Conservation (phyloP, 2,329 filamentous ascomycete species). For the Periconia sp. region DNA sequence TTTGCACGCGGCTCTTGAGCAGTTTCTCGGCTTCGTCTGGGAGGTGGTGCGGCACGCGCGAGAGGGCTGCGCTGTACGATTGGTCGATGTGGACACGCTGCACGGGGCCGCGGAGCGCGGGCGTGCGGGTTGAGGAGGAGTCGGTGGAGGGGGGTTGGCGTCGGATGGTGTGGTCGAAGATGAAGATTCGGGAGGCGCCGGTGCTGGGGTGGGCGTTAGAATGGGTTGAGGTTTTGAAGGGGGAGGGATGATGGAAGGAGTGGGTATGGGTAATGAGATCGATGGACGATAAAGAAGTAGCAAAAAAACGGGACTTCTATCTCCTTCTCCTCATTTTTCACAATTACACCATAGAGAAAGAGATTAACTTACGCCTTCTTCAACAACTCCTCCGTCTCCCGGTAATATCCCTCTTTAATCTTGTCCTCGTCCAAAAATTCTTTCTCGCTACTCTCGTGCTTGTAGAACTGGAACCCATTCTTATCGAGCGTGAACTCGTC, state of each 20-base stretch:
- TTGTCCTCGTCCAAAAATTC: slow-evolving; percentile 39
- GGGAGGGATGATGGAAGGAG: neutral
- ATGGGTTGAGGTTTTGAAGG: too few species aligned
- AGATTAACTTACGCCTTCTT: slow-evolving; percentile 37
- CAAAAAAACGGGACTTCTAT: too few species aligned
- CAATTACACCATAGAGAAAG: neutral
- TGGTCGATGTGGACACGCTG: slow-evolving; percentile 62
- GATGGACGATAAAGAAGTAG: too few species aligned
- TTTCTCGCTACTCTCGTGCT: slow-evolving; percentile 33
- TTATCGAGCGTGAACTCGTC: slow-evolving; percentile 45
- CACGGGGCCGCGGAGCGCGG: slow-evolving; percentile 47
- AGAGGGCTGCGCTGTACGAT: slow-evolving; percentile 44
- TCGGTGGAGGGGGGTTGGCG: slow-evolving; percentile 33
- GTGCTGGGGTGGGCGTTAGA: slow-evolving; percentile 46
- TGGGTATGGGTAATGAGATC: neutral
- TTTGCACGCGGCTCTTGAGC: slow-evolving; percentile 30
- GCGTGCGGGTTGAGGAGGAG: slow-evolving; percentile 11
- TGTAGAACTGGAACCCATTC: slow-evolving; percentile 43
- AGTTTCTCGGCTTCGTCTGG: slow-evolving; percentile 34
- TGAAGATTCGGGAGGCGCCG: slow-evolving; percentile 58
- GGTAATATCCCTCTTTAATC: slow-evolving; percentile 39
- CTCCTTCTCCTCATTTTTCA: neutral
- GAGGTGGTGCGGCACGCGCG: slow-evolving; percentile 31
- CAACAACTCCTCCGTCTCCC: slow-evolving; percentile 38
- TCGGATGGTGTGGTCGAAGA: slow-evolving; percentile 67